Evolutionary conservation across 2,329 filamentous ascomycete genomes (phyloP).

Genomic region (Fusarium newnesense): DNA sequence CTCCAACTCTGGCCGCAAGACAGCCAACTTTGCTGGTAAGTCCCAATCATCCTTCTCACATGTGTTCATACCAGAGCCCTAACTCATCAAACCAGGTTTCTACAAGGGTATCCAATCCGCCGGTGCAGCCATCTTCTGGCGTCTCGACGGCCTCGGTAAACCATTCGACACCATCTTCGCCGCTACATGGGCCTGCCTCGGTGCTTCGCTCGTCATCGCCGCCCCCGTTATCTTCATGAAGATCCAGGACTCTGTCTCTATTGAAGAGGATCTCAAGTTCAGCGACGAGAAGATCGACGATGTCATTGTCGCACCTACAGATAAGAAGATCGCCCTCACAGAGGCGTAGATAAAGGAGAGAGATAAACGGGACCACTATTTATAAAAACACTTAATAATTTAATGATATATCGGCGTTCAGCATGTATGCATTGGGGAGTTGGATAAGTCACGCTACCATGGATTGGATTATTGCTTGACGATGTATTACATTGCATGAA

Average conservation of each 20-base stretch:
- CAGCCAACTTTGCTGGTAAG: conserved; percentile 77
- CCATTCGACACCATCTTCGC: conserved; percentile 78
- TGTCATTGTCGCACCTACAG: conserved; percentile 54
- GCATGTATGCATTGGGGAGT: neutral
- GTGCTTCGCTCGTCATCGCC: conserved; percentile 77
- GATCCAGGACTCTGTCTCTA: conserved; percentile 77
- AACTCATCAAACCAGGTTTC: conserved; percentile 63
- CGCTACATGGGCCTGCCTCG: conserved; percentile 76
- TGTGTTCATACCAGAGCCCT: neutral
- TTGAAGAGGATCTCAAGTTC: conserved; percentile 87
- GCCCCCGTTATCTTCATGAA: conserved; percentile 80
- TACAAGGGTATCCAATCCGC: conserved; percentile 68
- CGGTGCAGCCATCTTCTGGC: conserved; percentile 45
- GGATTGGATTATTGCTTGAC: neutral
- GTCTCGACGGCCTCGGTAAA: conserved; percentile 40
- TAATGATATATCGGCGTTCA: conserved; percentile 16
- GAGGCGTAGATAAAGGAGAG: conserved; percentile 26
- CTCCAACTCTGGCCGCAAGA: conserved; percentile 88
- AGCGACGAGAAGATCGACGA: conserved; percentile 85
- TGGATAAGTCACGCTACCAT: neutral
- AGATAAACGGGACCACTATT: neutral
- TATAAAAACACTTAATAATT: conserved; percentile 14
- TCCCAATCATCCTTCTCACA: neutral
- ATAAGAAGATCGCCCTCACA: conserved; percentile 29
- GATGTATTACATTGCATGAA: neutral